These are phyloP conservation scores for Dujonia santamariae DNA, from an alignment of 1,139 yeast genomes.

Conservation along the genomic window DNA sequence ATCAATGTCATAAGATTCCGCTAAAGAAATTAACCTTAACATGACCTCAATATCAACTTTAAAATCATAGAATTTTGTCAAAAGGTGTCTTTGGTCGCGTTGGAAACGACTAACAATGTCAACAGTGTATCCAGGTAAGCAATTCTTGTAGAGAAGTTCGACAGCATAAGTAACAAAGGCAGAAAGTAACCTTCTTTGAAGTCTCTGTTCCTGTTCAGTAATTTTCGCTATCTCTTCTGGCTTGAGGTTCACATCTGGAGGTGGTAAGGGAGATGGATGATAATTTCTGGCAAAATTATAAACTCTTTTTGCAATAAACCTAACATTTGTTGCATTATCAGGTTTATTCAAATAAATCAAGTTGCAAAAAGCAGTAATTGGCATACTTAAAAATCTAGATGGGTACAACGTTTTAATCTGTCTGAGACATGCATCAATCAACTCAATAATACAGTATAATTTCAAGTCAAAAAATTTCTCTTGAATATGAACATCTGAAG, in stretches of 20 bases:
- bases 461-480: conserved; percentile 51
- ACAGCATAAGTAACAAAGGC: conserved; percentile 45
- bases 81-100: conserved; percentile 11
- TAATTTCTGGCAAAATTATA: conserved; percentile 69
- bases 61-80: conserved; percentile 13
- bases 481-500: conserved; percentile 6
- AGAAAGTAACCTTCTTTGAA: conserved; percentile 45
- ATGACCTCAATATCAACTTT: conserved; percentile 19
- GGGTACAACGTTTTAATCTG: conserved; percentile 67
- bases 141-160: conserved; percentile 31
- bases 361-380: conserved; percentile 53
- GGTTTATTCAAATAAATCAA: conserved; percentile 40
- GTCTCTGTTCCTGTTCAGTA: conserved; percentile 50
- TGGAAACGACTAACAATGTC: conserved; percentile 23
- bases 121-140: conserved; percentile 21
- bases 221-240: conserved; percentile 37
- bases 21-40: conserved; percentile 51
- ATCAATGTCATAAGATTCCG: conserved; percentile 63
- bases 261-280: conserved; percentile 41
- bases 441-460: conserved; percentile 62
- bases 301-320: conserved; percentile 56
- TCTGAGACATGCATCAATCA: conserved; percentile 50
- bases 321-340: conserved; percentile 23
- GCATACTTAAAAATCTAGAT: conserved; percentile 70
- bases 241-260: conserved; percentile 21